Conservation (phyloP, 331 rosid genomes). For the Telfairia occidentalis region DNA sequence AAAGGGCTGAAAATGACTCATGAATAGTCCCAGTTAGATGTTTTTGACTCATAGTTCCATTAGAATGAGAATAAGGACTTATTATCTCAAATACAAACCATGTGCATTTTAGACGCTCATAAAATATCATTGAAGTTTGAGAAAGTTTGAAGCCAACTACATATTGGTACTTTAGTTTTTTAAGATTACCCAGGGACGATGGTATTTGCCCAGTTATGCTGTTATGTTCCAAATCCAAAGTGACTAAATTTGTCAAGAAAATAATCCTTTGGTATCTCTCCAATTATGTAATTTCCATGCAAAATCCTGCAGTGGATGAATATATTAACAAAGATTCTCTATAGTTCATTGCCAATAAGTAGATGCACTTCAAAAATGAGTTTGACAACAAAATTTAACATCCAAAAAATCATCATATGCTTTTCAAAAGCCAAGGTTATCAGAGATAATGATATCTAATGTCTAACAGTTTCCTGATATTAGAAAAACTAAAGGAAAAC, state of each 20-base stretch:
- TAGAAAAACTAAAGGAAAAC: no score
- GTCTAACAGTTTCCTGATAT: no score
- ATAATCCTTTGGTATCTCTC: no score
- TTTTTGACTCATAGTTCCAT: slow-evolving; percentile 72
- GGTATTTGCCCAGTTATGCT: slow-evolving; percentile 72
- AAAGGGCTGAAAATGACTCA: slow-evolving; percentile 49
- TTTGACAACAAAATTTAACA: no score
- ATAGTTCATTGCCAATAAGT: no score
- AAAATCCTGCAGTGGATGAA: no score
- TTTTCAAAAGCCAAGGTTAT: no score
- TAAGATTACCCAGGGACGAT: slow-evolving; percentile 60
- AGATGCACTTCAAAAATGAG: no score
- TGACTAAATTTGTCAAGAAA: slow-evolving; percentile 44
- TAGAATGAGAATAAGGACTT: slow-evolving; percentile 17
- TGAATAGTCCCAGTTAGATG: slow-evolving; percentile 67
- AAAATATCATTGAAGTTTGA: slow-evolving; percentile 14
- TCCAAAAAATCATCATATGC: no score
- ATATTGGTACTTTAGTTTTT: slow-evolving; percentile 72
- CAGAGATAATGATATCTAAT: no score
- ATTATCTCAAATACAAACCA: slow-evolving; percentile 14
- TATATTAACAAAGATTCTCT: no score
- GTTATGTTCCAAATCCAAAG: slow-evolving; percentile 70
- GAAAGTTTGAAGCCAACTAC: slow-evolving; percentile 21
- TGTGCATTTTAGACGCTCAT: background rate
- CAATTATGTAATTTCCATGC: no score